A percentile compares a stretch with the other conserved stretches of the same genome.
phyloP scores from a whole-genome alignment of 805 yeast species.

The Yarrowia yakushimensis region DNA sequence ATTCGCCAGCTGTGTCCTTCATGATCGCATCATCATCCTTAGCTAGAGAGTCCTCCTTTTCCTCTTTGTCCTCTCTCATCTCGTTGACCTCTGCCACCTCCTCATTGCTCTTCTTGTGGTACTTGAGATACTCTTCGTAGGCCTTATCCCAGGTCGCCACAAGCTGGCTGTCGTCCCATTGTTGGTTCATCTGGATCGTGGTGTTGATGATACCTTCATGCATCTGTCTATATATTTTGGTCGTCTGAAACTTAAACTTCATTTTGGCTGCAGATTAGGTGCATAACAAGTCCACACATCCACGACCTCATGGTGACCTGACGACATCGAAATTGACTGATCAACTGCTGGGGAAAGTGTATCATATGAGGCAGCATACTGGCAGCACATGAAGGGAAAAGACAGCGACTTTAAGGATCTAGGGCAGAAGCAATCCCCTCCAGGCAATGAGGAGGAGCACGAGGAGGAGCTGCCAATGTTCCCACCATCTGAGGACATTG shows the following conservation, averaged over 20 bases:
- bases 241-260: not conserved
- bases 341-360: not conserved
- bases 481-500: not conserved
- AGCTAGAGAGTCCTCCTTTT: not conserved
- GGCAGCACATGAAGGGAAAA: not conserved
- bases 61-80: conserved; percentile 8
- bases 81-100: not conserved
- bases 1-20: not conserved
- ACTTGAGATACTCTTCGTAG: conserved; percentile 31
- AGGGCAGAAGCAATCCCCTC: not conserved
- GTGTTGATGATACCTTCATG: not conserved
- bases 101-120: conserved; percentile 25
- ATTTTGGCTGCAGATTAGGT: not conserved
- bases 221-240: not conserved
- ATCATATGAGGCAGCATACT: not conserved
- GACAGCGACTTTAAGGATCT: not conserved
- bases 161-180: conserved; percentile 33
- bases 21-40: not conserved
- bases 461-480: not conserved
- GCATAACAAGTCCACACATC: not conserved
- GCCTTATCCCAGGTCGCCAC: conserved; percentile 31
- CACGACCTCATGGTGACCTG: not conserved
- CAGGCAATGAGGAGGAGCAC: no score
- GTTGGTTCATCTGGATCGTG: conserved; percentile 29
- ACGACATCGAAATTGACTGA: not conserved